phyloP scores from a whole-genome alignment of 495 filamentous ascomycete genomes.

The Hyaloscypha bicolor region DNA sequence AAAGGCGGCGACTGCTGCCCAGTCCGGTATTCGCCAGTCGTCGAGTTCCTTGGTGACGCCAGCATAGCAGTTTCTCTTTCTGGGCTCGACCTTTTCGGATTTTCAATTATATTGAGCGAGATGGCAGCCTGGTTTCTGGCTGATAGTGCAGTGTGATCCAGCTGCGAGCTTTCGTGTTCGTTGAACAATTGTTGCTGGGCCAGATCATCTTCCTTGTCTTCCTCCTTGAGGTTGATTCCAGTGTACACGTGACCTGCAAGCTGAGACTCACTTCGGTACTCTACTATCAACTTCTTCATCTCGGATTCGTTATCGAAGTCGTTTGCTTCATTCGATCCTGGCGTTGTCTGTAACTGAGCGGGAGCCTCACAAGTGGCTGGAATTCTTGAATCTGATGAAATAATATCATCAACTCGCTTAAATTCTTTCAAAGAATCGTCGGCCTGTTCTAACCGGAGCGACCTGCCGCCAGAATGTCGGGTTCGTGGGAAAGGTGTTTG shows the following conservation, averaged over 20 bases:
- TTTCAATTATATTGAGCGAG: not conserved
- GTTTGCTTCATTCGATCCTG: not conserved
- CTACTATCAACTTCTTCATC: not conserved
- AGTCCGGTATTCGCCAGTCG: not conserved
- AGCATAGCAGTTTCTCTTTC: not conserved
- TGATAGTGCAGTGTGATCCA: not conserved
- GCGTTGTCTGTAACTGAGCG: not conserved
- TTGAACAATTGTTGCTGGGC: constrained; percentile 4
- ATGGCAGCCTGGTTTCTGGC: not conserved
- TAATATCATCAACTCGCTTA: not conserved
- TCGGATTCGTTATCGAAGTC: not conserved
- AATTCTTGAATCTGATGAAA: constrained; percentile 28
- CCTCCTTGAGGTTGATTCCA: not conserved
- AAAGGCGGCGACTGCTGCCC: not conserved
- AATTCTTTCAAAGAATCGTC: not conserved
- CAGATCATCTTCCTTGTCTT: not conserved
- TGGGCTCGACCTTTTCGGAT: not conserved
- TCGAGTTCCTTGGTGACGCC: not conserved
- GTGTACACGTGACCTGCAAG: not conserved
- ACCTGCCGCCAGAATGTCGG: not conserved
- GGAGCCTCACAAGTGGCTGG: constrained; percentile 27
- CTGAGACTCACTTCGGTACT: not conserved
- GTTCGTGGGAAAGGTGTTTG: constrained; percentile 20
- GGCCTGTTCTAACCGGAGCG: not conserved
- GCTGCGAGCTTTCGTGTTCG: constrained; percentile 1